Conservation (phyloP, 2,329 filamentous ascomycete genomes). For the Apiospora hydei region DNA sequence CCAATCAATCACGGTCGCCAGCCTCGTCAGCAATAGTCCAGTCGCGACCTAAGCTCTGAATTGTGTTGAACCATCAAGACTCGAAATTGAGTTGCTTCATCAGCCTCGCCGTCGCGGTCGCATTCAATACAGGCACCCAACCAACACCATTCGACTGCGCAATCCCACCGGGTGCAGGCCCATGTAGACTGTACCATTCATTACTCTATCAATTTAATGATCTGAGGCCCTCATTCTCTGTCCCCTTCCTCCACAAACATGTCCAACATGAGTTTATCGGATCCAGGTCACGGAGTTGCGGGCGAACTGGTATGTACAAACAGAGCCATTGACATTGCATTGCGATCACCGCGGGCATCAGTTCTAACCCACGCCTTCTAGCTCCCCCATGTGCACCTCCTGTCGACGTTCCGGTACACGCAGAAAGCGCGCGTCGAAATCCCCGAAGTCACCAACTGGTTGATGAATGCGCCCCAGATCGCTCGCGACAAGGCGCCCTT, state of each 20-base stretch:
- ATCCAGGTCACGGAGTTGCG: slow-evolving; percentile 56
- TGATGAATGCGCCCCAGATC: slow-evolving; percentile 83
- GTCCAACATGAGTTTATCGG: slow-evolving; percentile 43
- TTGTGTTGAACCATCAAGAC: slow-evolving; percentile 18
- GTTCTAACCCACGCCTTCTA: slow-evolving; percentile 44
- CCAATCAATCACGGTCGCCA: slow-evolving; percentile 4
- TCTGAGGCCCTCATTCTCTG: slow-evolving; percentile 22
- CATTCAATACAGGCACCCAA: not conserved
- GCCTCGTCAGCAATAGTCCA: slow-evolving; percentile 11
- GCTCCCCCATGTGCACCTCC: slow-evolving; percentile 88
- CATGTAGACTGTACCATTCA: not conserved
- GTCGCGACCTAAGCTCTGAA: slow-evolving; percentile 21
- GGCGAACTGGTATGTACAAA: slow-evolving; percentile 46
- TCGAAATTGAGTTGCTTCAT: slow-evolving; percentile 14
- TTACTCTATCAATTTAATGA: not conserved
- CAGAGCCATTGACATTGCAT: slow-evolving; percentile 20
- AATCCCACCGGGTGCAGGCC: not conserved
- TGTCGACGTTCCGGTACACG: slow-evolving; percentile 85
- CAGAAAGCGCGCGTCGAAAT: slow-evolving; percentile 73
- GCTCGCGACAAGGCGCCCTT: slow-evolving; percentile 86
- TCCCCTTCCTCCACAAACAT: slow-evolving; percentile 32
- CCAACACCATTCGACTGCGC: not conserved
- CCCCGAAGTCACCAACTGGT: slow-evolving; percentile 81
- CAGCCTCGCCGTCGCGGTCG: slow-evolving; percentile 20
- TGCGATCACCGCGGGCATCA: slow-evolving; percentile 27